Evolutionary conservation across 768 basidiomycete genomes (phyloP), one percentile per base, ranked within the genome.

Genomic region (Russula olivacea): DNA sequence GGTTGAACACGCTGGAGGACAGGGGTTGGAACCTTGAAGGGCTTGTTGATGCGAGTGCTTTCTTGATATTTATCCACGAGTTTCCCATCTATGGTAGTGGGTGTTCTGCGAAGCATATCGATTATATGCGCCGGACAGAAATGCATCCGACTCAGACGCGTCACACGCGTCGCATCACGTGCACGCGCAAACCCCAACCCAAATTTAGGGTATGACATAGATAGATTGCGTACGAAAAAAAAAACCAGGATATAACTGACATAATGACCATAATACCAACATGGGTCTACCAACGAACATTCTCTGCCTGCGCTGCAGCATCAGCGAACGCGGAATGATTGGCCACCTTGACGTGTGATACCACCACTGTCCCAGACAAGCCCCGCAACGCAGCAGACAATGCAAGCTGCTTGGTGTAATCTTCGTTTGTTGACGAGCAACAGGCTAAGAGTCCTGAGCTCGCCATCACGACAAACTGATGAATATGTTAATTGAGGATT

Each of bases 1-100:
- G 86, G 87, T 68, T 88, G 86, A 7, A 76, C 74, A 40, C 83
- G 83, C 50, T 83, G 81, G 23, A 79, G 68, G 12, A 76, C 69
- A 32, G 77, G 68, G 1, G 85, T 80, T 4, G 91, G 91, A 1
- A 86, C 77, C 71, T 91, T 92, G 79, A 92, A 93, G 0, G 89
- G 91, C 69, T 87, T 86, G 76, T 85, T 87, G 32, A 92, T 74
- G 53, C 89, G 84, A 17, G 75, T 78, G 68, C 87, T 90, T 71
- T 90, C 90, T 57, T 84, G 83, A 0, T 88, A 80, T 67, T 85
- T 78, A 69, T 88, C 85, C 6, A 89, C 77, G 12, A 78, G 74
- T 68, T 82, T 83, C 32, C 90, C 89, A 61, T 91, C 89, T 21
- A 76, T 74, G 1, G 86, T 89, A 0, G 85, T 86, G 28, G 90